Conservation (phyloP, 2,329 filamentous ascomycete species). For the Colletotrichum euphorbiae region DNA sequence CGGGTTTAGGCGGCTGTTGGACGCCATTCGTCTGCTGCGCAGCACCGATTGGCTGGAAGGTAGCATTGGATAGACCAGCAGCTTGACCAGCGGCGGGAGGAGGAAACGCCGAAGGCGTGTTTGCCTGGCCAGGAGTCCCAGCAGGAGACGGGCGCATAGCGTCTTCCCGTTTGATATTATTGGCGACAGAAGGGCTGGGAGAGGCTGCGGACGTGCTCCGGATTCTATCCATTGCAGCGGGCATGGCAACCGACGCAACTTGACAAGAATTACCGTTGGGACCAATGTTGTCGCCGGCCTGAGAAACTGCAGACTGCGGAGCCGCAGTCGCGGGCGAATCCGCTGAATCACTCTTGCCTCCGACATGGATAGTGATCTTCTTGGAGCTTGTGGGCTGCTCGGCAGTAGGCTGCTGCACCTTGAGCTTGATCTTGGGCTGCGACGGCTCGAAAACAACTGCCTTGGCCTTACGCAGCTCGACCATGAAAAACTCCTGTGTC, state of each 20-base stretch:
- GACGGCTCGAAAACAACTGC: conserved; percentile 77
- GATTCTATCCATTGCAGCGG: conserved; percentile 34
- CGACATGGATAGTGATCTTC: conserved; percentile 79
- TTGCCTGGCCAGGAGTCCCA: conserved; percentile 45
- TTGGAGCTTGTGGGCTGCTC: conserved; percentile 55
- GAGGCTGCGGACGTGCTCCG: conserved; percentile 57
- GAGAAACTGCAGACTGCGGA: conserved; percentile 50
- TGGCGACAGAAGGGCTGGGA: conserved; percentile 56
- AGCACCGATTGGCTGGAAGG: conserved; percentile 40
- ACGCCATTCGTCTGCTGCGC: conserved; percentile 47
- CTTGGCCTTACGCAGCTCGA: conserved; percentile 78
- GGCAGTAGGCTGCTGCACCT: conserved; percentile 64
- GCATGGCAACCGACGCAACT: conserved; percentile 32
- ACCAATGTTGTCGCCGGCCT: conserved; percentile 50
- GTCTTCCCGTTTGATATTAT: conserved; percentile 51
- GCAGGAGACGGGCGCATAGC: conserved; percentile 48
- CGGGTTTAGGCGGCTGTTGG: conserved; percentile 47
- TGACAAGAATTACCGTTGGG: conserved; percentile 41
- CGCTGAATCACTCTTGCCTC: conserved; percentile 66
- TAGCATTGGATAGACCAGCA: conserved; percentile 34
- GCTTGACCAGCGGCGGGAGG: conserved; percentile 41
- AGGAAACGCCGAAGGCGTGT: conserved; percentile 26
- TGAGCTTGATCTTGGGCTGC: conserved; percentile 84
- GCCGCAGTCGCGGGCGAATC: conserved; percentile 62
- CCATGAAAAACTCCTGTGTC: conserved; percentile 73